Conservation (phyloP, 306 rosid species). For the Inga laurina region DNA sequence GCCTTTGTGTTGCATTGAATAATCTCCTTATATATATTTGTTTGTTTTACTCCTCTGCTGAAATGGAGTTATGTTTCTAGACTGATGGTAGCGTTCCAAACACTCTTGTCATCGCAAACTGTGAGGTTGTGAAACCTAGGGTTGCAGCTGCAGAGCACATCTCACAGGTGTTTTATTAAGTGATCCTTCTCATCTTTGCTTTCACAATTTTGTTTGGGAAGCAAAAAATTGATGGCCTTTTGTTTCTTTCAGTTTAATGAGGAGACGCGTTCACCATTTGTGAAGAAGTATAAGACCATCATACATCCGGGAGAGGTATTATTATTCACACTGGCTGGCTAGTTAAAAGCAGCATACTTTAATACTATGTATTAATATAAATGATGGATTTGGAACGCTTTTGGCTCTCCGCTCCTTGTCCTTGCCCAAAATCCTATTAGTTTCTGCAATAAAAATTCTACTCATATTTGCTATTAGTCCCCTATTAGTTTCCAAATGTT, state of each 20-base stretch:
- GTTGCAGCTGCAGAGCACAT: constrained; percentile 99
- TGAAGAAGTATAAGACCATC: constrained; percentile 98
- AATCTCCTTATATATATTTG: not conserved
- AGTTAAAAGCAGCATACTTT: not conserved
- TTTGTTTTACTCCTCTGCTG: not conserved
- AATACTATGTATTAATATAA: not conserved
- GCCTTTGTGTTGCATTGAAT: not conserved
- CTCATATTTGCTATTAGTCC: no score
- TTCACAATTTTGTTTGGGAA: constrained; percentile 1
- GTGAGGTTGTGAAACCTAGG: constrained; percentile 97
- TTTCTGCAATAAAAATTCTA: not conserved
- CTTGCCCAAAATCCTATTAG: not conserved
- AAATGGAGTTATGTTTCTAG: constrained; percentile 37
- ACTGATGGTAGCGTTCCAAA: constrained; percentile 99
- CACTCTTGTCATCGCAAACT: constrained; percentile 95
- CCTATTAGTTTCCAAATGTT: not conserved
- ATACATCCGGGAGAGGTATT: constrained; percentile 99
- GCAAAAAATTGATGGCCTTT: constrained; percentile 3
- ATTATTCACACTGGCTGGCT: not conserved
- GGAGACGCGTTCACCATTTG: constrained; percentile 99
- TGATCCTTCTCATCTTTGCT: constrained; percentile 7
- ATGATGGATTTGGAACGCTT: not conserved
- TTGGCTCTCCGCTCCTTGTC: not conserved
- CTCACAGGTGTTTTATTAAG: constrained; percentile 65
- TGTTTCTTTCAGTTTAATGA: constrained; percentile 75